These are phyloP conservation scores for Debaryomycetaceae sp. DNA, from an alignment of 1,139 yeast genomes.

Conservation along the genomic window DNA sequence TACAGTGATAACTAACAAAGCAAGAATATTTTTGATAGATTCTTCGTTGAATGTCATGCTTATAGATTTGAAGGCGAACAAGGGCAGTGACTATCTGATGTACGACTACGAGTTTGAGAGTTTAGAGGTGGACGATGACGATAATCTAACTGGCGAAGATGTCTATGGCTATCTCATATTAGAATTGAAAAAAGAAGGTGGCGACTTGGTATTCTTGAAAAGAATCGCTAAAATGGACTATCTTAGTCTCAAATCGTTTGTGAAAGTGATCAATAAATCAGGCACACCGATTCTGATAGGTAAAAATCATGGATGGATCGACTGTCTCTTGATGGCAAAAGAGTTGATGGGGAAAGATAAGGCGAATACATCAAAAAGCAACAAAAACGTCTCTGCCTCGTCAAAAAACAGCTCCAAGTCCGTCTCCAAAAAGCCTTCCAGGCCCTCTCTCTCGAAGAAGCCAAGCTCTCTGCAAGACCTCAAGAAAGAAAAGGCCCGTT, in stretches of 20 bases:
- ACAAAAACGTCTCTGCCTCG: neutral
- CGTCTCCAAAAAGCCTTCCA: slow-evolving; percentile 1
- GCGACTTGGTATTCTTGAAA: slow-evolving; percentile 58
- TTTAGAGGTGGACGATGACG: slow-evolving; percentile 36
- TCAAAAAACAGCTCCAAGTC: neutral
- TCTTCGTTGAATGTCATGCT: slow-evolving; percentile 35
- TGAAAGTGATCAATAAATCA: slow-evolving; percentile 35
- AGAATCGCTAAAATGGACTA: slow-evolving; percentile 27
- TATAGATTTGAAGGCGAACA: slow-evolving; percentile 46
- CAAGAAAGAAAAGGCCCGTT: slow-evolving; percentile 1
- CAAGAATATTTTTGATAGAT: slow-evolving; percentile 44
- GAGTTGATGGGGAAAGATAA: slow-evolving; percentile 24
- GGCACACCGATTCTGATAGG: slow-evolving; percentile 37
- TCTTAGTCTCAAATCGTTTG: slow-evolving; percentile 23
- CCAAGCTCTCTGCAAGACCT: slow-evolving; percentile 5
- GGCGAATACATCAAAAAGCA: neutral
- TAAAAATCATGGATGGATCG: slow-evolving; percentile 43
- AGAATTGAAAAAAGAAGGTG: slow-evolving; percentile 55
- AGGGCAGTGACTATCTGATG: slow-evolving; percentile 66
- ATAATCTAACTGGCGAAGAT: slow-evolving; percentile 26
- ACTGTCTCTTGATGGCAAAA: slow-evolving; percentile 43
- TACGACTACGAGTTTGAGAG: slow-evolving; percentile 70
- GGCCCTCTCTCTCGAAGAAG: slow-evolving; percentile 4
- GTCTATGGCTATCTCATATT: slow-evolving; percentile 60
- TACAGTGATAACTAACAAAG: slow-evolving; percentile 48